Evolutionary conservation across 768 basidiomycete species (phyloP), one percentile per base, ranked within the genome.

Genomic region (Nevesoporus exiguus): DNA sequence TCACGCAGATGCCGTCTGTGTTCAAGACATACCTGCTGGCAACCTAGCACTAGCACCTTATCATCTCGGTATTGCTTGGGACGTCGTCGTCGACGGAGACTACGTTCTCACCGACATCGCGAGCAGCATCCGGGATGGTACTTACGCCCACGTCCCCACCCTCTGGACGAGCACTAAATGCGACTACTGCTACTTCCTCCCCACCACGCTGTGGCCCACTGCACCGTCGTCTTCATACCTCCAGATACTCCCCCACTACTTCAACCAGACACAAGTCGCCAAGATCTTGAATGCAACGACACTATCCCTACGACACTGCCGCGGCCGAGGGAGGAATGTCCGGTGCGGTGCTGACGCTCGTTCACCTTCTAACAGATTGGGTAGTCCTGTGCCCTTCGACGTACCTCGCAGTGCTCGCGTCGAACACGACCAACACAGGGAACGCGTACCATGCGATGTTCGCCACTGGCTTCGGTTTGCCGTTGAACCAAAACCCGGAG

Each of bases 131-230:
- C 50, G 27, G 34, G 54, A 57, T 2, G 55, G 60, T 5, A 27
- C 48, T 2, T 67, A 59, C 30, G 50, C 56, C 2, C 59, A 42
- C 7, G 50, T 64, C 13, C 59, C 59, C 3, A 61, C 52, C 5
- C 49, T 64, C 42, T 64, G 61, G 61, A 46, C 61, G 11, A 43
- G 29, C 17, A 55, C 42, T 22, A 48, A 63, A 44, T 64, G 65
- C 46, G 61, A 64, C 2, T 10, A 0, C 6, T 66, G 62, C 13
- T 53, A 59, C 48, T 66, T 67, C 51, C 51, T 66, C 31, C 60
- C 57, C 3, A 49, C 40, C 13, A 62, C 51, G 1, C 54, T 59
- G 3, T 52, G 49, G n/a, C 58, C 59, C 9, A 45, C 53, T 19
- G 56, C 55, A 0, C 57, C 60, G 2, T 49, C 64, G 0, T 54